These are phyloP conservation scores for Gracilaria vermiculophylla DNA, from an alignment of 23 red algal species.

Conservation along the genomic window DNA sequence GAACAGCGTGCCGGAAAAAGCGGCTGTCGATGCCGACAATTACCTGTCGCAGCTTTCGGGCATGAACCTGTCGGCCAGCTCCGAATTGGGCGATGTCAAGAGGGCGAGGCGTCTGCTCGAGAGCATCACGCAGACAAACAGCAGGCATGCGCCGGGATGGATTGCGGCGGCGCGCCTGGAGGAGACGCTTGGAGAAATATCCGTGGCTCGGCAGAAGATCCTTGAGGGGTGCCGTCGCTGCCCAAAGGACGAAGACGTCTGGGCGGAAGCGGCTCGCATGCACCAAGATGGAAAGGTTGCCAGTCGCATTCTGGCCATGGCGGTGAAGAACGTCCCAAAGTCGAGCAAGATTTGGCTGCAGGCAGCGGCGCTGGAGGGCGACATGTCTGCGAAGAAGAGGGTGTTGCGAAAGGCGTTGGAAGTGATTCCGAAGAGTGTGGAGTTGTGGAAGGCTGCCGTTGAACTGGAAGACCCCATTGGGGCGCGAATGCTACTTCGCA, in stretches of 20 bases:
- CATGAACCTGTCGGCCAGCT: slow-evolving; percentile 4
- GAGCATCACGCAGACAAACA: slow-evolving; percentile 72
- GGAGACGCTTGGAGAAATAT: slow-evolving; percentile 63
- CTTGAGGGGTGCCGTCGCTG: slow-evolving; percentile 71
- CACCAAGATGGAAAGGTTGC: slow-evolving; percentile 41
- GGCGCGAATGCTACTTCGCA: slow-evolving; percentile 47
- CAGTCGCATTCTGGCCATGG: slow-evolving; percentile 63
- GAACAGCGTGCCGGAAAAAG: slow-evolving; percentile 30
- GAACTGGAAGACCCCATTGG: slow-evolving; percentile 69
- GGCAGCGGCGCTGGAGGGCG: slow-evolving; percentile 64
- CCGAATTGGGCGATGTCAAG: slow-evolving; percentile 78
- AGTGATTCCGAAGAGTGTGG: slow-evolving; percentile 60
- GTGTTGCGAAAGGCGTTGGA: slow-evolving; percentile 85
- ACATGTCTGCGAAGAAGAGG: slow-evolving; percentile 12
- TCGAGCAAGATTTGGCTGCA: slow-evolving; percentile 79
- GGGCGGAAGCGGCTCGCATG: slow-evolving; percentile 83
- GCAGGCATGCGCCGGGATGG: slow-evolving; percentile 81
- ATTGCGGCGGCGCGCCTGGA: slow-evolving; percentile 90
- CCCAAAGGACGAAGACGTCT: slow-evolving; percentile 79
- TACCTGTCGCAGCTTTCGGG: slow-evolving; percentile 75
- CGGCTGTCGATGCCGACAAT: slow-evolving; percentile 63
- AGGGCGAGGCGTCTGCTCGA: slow-evolving; percentile 69
- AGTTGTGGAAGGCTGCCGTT: slow-evolving; percentile 70
- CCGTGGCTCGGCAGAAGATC: slow-evolving; percentile 64
- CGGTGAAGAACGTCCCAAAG: slow-evolving; percentile 68